phyloP scores from a whole-genome alignment of 495 filamentous ascomycete genomes.

The Aspergillus ostianus region DNA sequence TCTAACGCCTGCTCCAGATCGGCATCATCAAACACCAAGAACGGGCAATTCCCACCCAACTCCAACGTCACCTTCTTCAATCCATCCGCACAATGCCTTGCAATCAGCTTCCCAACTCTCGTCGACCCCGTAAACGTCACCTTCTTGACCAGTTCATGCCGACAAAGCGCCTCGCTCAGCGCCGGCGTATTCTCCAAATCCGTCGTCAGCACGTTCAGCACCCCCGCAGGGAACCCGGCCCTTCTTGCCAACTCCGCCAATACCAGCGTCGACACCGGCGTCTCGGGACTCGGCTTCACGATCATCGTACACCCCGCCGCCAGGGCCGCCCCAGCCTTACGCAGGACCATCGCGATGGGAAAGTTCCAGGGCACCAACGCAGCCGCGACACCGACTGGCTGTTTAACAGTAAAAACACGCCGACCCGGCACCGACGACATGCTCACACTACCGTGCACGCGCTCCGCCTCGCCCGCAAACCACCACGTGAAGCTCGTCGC shows the following conservation, averaged over 20 bases:
- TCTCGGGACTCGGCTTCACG: slow-evolving; percentile 61
- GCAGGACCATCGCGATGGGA: slow-evolving; percentile 62
- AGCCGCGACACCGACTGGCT: slow-evolving; percentile 64
- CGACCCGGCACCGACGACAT: slow-evolving; percentile 55
- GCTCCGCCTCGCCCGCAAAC: slow-evolving; percentile 69
- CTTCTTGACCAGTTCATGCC: slow-evolving; percentile 63
- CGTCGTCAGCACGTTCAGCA: slow-evolving; percentile 55
- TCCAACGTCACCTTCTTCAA: slow-evolving; percentile 73
- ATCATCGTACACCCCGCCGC: slow-evolving; percentile 72
- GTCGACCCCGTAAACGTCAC: slow-evolving; percentile 74
- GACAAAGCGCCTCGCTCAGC: slow-evolving; percentile 64
- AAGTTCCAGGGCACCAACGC: slow-evolving; percentile 68
- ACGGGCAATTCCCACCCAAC: slow-evolving; percentile 73
- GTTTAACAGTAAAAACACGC: slow-evolving; percentile 69
- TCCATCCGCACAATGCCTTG: slow-evolving; percentile 56
- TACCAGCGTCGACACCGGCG: slow-evolving; percentile 52
- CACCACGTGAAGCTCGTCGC: slow-evolving; percentile 60
- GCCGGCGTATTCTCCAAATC: slow-evolving; percentile 62
- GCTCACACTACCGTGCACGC: slow-evolving; percentile 60
- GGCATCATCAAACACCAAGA: slow-evolving; percentile 73
- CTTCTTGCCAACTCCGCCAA: slow-evolving; percentile 52
- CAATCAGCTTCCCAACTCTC: slow-evolving; percentile 61
- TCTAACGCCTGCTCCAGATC: slow-evolving; percentile 62
- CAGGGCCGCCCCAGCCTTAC: slow-evolving; percentile 67
- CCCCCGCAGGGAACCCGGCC: slow-evolving; percentile 56